phyloP scores from a whole-genome alignment of 2,329 filamentous ascomycete genomes.

The Didymella keratinophila region DNA sequence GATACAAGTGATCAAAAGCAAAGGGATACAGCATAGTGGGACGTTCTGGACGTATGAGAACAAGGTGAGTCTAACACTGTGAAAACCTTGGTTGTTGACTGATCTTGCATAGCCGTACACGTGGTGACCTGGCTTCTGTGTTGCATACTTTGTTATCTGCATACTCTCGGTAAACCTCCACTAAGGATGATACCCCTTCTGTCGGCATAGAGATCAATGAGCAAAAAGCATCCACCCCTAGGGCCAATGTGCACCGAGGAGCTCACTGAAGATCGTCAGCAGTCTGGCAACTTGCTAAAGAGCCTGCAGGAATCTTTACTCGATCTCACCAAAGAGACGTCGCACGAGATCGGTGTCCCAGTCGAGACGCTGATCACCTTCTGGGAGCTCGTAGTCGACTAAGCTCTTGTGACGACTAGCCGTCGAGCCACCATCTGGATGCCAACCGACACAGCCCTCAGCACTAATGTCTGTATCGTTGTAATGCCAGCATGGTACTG shows the following conservation, averaged over 20 bases:
- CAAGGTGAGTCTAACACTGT: constrained; percentile 48
- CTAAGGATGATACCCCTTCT: constrained; percentile 27
- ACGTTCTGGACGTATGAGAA: constrained; percentile 66
- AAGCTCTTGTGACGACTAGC: constrained; percentile 67
- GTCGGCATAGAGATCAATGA: constrained; percentile 21
- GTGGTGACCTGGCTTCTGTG: constrained; percentile 31
- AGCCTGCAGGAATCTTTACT: not conserved
- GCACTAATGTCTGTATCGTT: constrained; percentile 92
- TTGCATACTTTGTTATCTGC: constrained; percentile 5
- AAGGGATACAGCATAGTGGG: constrained; percentile 58
- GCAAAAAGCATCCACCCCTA: not conserved
- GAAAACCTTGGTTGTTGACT: constrained; percentile 6
- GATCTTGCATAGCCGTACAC: constrained; percentile 35
- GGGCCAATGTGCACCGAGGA: not conserved
- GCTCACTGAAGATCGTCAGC: not conserved
- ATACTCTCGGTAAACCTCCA: constrained; percentile 12
- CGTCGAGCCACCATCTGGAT: constrained; percentile 95
- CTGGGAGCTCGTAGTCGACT: constrained; percentile 22
- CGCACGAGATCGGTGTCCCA: constrained; percentile 40
- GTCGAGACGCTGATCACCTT: constrained; percentile 27
- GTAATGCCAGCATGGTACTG: constrained; percentile 93
- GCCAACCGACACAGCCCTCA: constrained; percentile 95
- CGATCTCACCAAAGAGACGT: constrained; percentile 34
- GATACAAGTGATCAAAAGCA: constrained; percentile 61
- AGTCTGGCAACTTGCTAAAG: no score